A percentile compares a stretch with the other conserved stretches of the same genome.
phyloP scores from a whole-genome alignment of 2,329 filamentous ascomycete species.

The Aspergillus chevalieri region DNA sequence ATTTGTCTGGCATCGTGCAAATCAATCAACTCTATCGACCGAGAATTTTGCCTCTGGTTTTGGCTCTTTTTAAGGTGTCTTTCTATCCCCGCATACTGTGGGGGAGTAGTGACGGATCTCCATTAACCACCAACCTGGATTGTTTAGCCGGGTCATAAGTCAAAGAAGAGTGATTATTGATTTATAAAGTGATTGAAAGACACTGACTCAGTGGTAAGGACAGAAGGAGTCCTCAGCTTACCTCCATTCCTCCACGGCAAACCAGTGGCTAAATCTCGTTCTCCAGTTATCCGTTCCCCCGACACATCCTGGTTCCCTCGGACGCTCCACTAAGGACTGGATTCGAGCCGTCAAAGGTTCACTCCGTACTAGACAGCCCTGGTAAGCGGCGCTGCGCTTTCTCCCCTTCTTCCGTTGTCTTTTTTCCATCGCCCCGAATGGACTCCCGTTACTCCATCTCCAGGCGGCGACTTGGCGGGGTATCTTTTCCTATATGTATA shows the following conservation, averaged over 20 bases:
- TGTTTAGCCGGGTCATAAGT: neutral
- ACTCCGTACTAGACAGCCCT: neutral
- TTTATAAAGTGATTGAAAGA: neutral
- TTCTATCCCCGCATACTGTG: no score
- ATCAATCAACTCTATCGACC: no score
- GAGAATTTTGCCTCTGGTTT: no score
- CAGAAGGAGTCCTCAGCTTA: neutral
- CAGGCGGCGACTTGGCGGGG: slow-evolving; percentile 6
- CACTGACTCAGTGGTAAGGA: neutral
- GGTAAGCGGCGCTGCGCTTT: slow-evolving; percentile 3
- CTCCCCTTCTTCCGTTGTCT: slow-evolving; percentile 19
- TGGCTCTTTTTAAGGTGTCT: no score
- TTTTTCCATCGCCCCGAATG: slow-evolving; percentile 15
- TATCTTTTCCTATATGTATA: slow-evolving; percentile 2
- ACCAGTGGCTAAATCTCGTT: slow-evolving; percentile 5
- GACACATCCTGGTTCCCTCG: slow-evolving; percentile 12
- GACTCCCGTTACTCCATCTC: slow-evolving; percentile 8
- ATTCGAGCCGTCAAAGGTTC: neutral
- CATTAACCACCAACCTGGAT: no score
- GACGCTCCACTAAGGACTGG: neutral
- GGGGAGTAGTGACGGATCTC: no score
- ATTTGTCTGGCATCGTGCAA: no score
- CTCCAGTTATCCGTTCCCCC: slow-evolving; percentile 29
- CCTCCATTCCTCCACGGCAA: neutral
- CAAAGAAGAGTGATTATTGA: neutral